These are phyloP conservation scores for Seiridium cupressi DNA, from an alignment of 2,329 filamentous ascomycete species.

Conservation along the genomic window DNA sequence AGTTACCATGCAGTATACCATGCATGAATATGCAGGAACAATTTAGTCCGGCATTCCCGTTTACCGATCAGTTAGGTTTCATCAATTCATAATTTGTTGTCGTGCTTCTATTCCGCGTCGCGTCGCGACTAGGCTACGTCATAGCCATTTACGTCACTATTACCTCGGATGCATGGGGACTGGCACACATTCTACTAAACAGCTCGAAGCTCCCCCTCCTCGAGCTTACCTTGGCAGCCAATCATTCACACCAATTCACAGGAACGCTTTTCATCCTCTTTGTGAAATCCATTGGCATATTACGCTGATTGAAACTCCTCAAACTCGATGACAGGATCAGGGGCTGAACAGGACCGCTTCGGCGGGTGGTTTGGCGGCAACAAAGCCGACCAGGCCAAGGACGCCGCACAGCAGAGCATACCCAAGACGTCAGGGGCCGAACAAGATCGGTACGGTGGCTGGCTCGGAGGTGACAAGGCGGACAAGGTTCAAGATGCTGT, in stretches of 20 bases:
- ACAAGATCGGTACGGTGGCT: background rate
- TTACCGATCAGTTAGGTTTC: too few relatives aligned
- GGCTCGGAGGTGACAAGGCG: background rate
- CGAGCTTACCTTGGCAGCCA: background rate
- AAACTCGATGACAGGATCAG: background rate
- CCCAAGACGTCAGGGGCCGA: too few relatives aligned
- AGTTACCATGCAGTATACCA: too few relatives aligned
- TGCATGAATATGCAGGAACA: too few relatives aligned
- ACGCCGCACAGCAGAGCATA: slow-evolving; percentile 9
- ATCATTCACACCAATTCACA: background rate
- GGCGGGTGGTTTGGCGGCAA: slow-evolving; percentile 12
- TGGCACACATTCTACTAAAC: background rate
- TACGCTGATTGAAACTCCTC: too few relatives aligned
- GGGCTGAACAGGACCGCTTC: slow-evolving; percentile 14
- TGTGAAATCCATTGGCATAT: background rate
- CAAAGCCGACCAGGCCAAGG: slow-evolving; percentile 11
- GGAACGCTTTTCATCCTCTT: background rate
- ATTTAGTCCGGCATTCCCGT: too few relatives aligned
- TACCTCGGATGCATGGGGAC: background rate
- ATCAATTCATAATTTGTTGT: background rate
- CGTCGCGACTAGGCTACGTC: background rate
- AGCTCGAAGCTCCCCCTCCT: background rate
- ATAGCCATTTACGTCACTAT: slow-evolving; percentile 1
- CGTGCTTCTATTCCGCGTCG: background rate
- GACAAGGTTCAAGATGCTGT: too few relatives aligned